These are phyloP conservation scores for Globisporangium cystogenes DNA, from an alignment of 352 stramenopile species.

Conservation along the genomic window DNA sequence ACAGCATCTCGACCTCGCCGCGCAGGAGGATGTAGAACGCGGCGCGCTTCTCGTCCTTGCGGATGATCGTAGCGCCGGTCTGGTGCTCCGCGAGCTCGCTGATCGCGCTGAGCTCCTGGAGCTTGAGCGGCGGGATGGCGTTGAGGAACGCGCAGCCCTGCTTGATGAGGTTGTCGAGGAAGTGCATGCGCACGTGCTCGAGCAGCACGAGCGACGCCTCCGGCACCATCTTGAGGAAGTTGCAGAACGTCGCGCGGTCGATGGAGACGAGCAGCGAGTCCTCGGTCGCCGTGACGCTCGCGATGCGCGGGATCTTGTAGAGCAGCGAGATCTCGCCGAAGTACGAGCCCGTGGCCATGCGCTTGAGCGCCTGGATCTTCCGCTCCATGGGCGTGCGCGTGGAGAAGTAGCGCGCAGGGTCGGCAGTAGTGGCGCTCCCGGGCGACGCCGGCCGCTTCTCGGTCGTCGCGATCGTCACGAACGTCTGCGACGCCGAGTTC, in stretches of 20 bases:
- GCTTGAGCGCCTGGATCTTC: constrained; percentile 49
- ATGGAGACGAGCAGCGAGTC: constrained; percentile 68
- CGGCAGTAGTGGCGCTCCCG: neutral
- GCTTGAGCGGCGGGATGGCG: constrained; percentile 44
- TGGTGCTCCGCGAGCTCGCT: constrained; percentile 43
- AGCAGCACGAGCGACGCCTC: constrained; percentile 43
- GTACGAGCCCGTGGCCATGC: constrained; percentile 45
- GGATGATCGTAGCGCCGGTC: constrained; percentile 23
- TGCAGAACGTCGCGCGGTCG: constrained; percentile 58
- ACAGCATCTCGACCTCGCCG: constrained; percentile 30
- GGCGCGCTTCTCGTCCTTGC: constrained; percentile 16
- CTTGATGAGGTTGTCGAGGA: constrained; percentile 53
- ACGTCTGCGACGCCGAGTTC: constrained; percentile 21
- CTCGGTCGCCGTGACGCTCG: constrained; percentile 51
- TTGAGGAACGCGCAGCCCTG: constrained; percentile 49
- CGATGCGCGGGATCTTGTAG: constrained; percentile 63
- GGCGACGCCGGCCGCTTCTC: neutral
- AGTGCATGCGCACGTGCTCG: constrained; percentile 58
- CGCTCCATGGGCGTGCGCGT: constrained; percentile 13
- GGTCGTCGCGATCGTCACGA: constrained; percentile 12
- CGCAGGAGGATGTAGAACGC: constrained; percentile 46
- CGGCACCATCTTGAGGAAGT: constrained; percentile 65
- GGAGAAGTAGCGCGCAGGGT: constrained; percentile 1
- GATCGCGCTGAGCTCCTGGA: constrained; percentile 49
- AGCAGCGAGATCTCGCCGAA: constrained; percentile 75